Evolutionary conservation across 2,329 filamentous ascomycete genomes (phyloP), one percentile per base, ranked within the genome.

Genomic region (Sarocladium strictum): DNA sequence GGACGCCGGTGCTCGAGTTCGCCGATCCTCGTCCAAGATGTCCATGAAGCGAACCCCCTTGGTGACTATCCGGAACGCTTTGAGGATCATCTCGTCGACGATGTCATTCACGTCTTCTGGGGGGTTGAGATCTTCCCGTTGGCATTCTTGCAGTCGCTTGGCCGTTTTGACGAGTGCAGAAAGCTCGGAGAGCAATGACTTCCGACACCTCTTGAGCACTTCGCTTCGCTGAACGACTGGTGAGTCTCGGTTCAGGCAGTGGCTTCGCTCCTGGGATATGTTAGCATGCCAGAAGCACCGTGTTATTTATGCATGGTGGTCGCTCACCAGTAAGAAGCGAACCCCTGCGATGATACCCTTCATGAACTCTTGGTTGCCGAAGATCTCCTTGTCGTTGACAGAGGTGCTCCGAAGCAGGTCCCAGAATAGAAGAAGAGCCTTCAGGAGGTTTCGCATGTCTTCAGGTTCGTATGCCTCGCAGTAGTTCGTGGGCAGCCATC

Each of bases 401-500:
- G 85, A 85, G 29, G 88, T 89, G 64, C 87, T 90, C 63, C 89
- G 81, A 61, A 96, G 80, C 53, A 96, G 75, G 67, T 97, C 92
- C 92, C 92, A 97, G 58, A 97, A 91, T 65, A 94, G 89, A 14
- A 94, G 84, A 57, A 97, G 76, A 1, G 92, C 90, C 62, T 90
- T 91, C 33, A 99, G 76, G 21, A 99, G 77, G 59, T 84, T 91
- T 54, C 85, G 83, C 78, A 97, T 92, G 59, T 91, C 85, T 21
- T 90, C 83, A 45, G 93, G 90, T 61, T 97, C 90, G 68, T 97
- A 99, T 10, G 90, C 81, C 67, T 97, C 92, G 75, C 94, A 99
- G 69, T 97, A 99, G 70, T 99, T 99, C 9, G 94, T 99, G 2
- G 94, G 94, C 57, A 99, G 76, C 94, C 94, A 99, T 58, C 94